Conservation (phyloP, 2,329 filamentous ascomycete genomes). For the Sphaerulina vaccinii region DNA sequence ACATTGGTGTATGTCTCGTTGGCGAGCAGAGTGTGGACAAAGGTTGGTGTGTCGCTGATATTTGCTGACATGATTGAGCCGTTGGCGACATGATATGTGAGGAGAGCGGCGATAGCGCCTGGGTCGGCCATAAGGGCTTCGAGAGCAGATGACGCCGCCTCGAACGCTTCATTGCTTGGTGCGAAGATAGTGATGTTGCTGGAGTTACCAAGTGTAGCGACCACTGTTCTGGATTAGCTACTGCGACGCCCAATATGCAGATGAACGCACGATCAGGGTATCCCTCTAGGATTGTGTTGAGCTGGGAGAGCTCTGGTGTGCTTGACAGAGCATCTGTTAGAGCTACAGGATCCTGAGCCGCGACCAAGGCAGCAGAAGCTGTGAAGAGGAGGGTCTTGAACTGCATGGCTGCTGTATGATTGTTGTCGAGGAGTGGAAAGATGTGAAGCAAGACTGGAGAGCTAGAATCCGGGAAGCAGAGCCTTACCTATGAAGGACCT, state of each 20-base stretch:
- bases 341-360: slow-evolving; percentile 36
- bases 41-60: slow-evolving; percentile 39
- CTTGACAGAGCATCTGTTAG: slow-evolving; percentile 40
- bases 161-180: slow-evolving; percentile 54
- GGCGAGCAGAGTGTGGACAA: slow-evolving; percentile 52
- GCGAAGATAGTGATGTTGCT: slow-evolving; percentile 59
- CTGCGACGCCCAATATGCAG: neutral
- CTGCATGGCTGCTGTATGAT: slow-evolving; percentile 36
- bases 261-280: slow-evolving; percentile 17
- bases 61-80: slow-evolving; percentile 48
- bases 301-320: slow-evolving; percentile 21
- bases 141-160: slow-evolving; percentile 34
- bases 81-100: slow-evolving; percentile 60
- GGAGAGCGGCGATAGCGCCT: slow-evolving; percentile 45
- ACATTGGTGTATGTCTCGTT: slow-evolving; percentile 57
- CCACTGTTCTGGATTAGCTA: slow-evolving; percentile 24
- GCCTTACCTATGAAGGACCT: slow-evolving; percentile 4
- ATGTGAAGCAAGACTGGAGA: neutral
- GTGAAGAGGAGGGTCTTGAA: slow-evolving; percentile 41
- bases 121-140: slow-evolving; percentile 38
- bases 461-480: neutral
- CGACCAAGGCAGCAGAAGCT: slow-evolving; percentile 36
- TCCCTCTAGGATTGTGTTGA: slow-evolving; percentile 17
- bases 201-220: slow-evolving; percentile 35
- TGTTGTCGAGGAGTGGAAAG: neutral